phyloP scores from a whole-genome alignment of 306 rosid genomes.

The Quercus wislizeni region DNA sequence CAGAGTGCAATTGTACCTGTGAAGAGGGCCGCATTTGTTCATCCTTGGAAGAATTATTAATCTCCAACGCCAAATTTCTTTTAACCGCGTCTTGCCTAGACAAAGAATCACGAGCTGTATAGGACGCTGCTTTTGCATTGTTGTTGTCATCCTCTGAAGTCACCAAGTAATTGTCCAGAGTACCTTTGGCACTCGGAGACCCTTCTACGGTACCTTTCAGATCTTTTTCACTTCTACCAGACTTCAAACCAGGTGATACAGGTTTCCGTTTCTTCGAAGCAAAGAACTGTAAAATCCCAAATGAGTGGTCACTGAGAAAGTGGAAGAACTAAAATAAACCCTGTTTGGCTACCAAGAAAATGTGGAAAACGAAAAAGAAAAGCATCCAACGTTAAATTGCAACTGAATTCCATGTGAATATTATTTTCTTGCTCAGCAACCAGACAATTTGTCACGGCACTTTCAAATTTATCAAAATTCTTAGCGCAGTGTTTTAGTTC shows the following conservation, averaged over 20 bases:
- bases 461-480: background rate
- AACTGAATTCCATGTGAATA: too few relatives aligned
- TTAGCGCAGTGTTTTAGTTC: background rate
- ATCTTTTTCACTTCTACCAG: constrained; percentile 50
- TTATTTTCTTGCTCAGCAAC: background rate
- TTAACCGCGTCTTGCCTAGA: constrained; percentile 35
- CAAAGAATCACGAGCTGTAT: constrained; percentile 6
- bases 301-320: background rate
- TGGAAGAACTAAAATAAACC: background rate
- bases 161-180: constrained; percentile 59
- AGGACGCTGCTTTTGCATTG: constrained; percentile 21
- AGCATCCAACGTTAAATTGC: background rate
- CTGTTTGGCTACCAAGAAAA: background rate
- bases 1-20: constrained; percentile 21
- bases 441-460: background rate
- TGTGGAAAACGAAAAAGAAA: constrained; percentile 2
- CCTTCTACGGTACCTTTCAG: constrained; percentile 40
- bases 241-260: constrained; percentile 48
- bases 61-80: constrained; percentile 53
- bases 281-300: constrained; percentile 51
- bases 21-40: constrained; percentile 29
- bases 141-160: constrained; percentile 44
- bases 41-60: constrained; percentile 34
- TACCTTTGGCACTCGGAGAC: constrained; percentile 71
- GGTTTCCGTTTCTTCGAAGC: constrained; percentile 81